phyloP scores from a whole-genome alignment of 2,329 filamentous ascomycete genomes.

The Fusarium haematococcum region DNA sequence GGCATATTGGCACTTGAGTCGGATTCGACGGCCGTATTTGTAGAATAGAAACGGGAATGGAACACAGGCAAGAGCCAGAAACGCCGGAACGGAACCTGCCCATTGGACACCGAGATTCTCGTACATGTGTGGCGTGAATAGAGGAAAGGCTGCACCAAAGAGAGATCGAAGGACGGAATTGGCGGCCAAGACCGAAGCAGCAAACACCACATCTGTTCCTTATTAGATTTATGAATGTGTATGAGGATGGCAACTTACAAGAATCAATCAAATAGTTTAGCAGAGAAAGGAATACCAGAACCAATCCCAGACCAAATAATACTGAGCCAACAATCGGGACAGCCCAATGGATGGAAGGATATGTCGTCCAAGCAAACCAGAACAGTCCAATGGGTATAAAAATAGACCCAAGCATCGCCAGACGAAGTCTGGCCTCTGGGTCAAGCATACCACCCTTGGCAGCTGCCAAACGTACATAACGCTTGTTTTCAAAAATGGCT shows the following conservation, averaged over 20 bases:
- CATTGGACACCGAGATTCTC: background rate
- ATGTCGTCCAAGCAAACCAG: slow-evolving; percentile 27
- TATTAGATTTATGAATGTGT: background rate
- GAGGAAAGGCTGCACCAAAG: background rate
- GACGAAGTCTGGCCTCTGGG: slow-evolving; percentile 7
- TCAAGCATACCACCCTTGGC: background rate
- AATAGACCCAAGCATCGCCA: slow-evolving; percentile 14
- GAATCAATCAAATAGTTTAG: slow-evolving; percentile 24
- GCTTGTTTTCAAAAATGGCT: slow-evolving; percentile 7
- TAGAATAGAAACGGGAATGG: background rate
- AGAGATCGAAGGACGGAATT: background rate
- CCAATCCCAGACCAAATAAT: slow-evolving; percentile 16
- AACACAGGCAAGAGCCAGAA: background rate
- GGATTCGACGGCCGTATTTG: background rate
- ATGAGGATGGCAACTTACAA: background rate
- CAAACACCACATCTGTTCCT: background rate
- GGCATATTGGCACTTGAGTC: background rate
- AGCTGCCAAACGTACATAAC: background rate
- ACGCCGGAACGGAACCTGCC: background rate
- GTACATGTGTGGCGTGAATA: background rate
- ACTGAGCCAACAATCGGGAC: slow-evolving; percentile 3
- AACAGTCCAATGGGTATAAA: slow-evolving; percentile 11
- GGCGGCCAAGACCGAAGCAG: background rate
- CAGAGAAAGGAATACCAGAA: slow-evolving; percentile 17
- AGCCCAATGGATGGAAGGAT: slow-evolving; percentile 6